Evolutionary conservation across 2,329 filamentous ascomycete genomes (phyloP).

Genomic region (Talaromyces sp.): DNA sequence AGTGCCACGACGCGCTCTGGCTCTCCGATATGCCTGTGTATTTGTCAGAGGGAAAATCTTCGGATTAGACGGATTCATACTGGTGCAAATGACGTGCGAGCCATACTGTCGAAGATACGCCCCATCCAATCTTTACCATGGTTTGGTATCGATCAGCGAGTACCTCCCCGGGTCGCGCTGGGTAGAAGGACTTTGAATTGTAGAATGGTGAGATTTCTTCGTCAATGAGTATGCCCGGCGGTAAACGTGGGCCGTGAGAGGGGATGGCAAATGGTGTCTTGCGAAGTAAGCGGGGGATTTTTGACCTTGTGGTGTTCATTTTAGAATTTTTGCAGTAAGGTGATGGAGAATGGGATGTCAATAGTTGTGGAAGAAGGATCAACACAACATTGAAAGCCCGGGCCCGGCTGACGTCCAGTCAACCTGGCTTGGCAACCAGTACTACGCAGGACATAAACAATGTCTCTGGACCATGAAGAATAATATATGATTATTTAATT

Average conservation of each 20-base stretch:
- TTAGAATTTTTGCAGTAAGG: too few relatives aligned
- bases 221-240: conserved; percentile 10
- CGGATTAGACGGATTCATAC: conserved; percentile 16
- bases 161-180: conserved; percentile 24
- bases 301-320: conserved; percentile 1
- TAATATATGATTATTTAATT: too few relatives aligned
- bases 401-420: too few relatives aligned
- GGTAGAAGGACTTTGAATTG: conserved; percentile 17
- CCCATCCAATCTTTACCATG: conserved; percentile 31
- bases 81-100: conserved; percentile 24
- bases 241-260: conserved; percentile 19
- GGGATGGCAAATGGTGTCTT: conserved; percentile 21
- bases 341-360: too few relatives aligned
- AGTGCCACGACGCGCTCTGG: conserved; percentile 22
- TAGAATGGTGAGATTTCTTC: conserved; percentile 7
- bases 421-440: too few relatives aligned
- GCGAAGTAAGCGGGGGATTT: conserved; percentile 9
- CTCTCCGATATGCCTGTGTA: conserved; percentile 19
- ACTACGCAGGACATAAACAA: too few relatives aligned
- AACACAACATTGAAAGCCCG: too few relatives aligned
- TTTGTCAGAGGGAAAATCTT: conserved; percentile 18
- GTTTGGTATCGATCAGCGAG: conserved; percentile 27
- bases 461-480: too few relatives aligned
- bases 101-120: conserved; percentile 30
- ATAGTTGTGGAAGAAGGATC: too few relatives aligned